phyloP scores from a whole-genome alignment of 2,329 filamentous ascomycete genomes.

The Microsporum ferrugineum region DNA sequence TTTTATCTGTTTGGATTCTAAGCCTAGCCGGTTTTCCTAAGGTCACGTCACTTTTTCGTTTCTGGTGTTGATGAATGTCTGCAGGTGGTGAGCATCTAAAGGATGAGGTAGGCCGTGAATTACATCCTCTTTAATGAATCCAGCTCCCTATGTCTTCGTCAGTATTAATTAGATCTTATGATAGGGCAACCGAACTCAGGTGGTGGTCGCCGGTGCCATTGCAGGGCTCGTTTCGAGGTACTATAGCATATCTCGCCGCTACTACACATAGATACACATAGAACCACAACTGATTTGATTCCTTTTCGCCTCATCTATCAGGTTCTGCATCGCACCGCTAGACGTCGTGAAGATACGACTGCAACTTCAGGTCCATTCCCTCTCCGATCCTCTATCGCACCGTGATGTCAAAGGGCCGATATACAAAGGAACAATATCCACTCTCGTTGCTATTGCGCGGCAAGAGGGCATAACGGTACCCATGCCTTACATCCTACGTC shows the following conservation, averaged over 20 bases:
- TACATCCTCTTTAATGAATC: neutral
- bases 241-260: neutral
- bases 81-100: slow-evolving; percentile 51
- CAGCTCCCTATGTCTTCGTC: neutral
- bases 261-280: no score
- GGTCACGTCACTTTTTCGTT: neutral
- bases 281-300: no score
- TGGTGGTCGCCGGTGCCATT: slow-evolving; percentile 53
- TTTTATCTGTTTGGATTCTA: neutral
- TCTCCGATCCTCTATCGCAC: slow-evolving; percentile 58
- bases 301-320: slow-evolving; percentile 23
- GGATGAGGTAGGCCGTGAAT: slow-evolving; percentile 47
- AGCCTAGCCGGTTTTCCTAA: neutral
- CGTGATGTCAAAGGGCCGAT: slow-evolving; percentile 36
- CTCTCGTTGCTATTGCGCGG: slow-evolving; percentile 61
- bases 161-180: neutral
- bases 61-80: slow-evolving; percentile 47
- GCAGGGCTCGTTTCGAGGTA: slow-evolving; percentile 84
- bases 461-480: slow-evolving; percentile 66
- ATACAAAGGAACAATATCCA: slow-evolving; percentile 64
- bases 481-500: slow-evolving; percentile 1
- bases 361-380: slow-evolving; percentile 80
- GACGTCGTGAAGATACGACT: slow-evolving; percentile 98
- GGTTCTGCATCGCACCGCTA: slow-evolving; percentile 86
- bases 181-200: slow-evolving; percentile 55